These are phyloP conservation scores for Penicillium cosmopolitanum DNA, from an alignment of 495 filamentous ascomycete genomes.

Conservation along the genomic window DNA sequence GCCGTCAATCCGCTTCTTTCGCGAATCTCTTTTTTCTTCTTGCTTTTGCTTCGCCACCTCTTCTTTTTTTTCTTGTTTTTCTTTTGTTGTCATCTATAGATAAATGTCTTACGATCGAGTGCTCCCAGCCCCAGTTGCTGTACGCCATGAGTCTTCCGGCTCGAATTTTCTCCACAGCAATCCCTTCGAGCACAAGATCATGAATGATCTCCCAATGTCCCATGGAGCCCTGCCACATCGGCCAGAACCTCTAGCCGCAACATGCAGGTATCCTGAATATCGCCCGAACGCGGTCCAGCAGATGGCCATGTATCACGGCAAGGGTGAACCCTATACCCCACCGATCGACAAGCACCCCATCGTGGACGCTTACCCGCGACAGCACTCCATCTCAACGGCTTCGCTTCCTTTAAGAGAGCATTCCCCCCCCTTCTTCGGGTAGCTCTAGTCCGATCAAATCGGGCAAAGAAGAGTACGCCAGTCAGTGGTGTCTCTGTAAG, in stretches of 20 bases:
- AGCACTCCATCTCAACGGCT: neutral
- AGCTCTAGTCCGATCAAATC: slow-evolving; percentile 43
- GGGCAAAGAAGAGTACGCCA: slow-evolving; percentile 33
- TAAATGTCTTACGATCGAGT: slow-evolving; percentile 63
- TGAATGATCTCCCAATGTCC: slow-evolving; percentile 43
- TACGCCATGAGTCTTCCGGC: slow-evolving; percentile 44
- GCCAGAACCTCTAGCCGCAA: slow-evolving; percentile 5
- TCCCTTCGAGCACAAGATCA: slow-evolving; percentile 55
- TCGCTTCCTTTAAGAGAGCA: slow-evolving; percentile 18
- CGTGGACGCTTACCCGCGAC: neutral
- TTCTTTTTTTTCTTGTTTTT: slow-evolving; percentile 23
- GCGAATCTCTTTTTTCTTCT: slow-evolving; percentile 6
- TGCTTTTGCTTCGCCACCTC: slow-evolving; percentile 12
- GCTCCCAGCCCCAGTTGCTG: slow-evolving; percentile 52
- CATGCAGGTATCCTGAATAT: slow-evolving; percentile 27
- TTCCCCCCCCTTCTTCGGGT: slow-evolving; percentile 35
- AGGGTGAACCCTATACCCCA: neutral
- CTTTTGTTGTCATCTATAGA: slow-evolving; percentile 15
- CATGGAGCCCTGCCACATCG: slow-evolving; percentile 19
- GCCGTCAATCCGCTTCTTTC: slow-evolving; percentile 2
- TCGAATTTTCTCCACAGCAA: slow-evolving; percentile 35
- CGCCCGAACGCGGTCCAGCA: slow-evolving; percentile 26
- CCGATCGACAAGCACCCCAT: neutral
- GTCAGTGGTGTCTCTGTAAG: slow-evolving; percentile 87
- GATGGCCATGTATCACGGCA: slow-evolving; percentile 19